Evolutionary conservation across 2,329 filamentous ascomycete genomes (phyloP), one percentile per base, ranked within the genome.

Genomic region (Keithomyces neogunnii): DNA sequence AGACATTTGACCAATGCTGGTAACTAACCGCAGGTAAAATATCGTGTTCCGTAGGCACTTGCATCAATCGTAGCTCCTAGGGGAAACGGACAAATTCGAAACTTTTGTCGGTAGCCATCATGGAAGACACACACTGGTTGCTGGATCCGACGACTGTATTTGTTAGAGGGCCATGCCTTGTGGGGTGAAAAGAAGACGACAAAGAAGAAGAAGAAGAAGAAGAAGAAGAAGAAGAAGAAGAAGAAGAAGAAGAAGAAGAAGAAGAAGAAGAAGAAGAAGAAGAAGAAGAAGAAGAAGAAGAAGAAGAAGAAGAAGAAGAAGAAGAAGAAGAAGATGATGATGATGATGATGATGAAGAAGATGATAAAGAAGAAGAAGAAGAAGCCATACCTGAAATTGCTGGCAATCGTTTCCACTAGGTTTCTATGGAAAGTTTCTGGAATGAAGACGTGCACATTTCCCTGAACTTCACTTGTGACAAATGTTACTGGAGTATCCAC

Each of bases 91-190:
- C 62, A 64, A 13, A 65, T 49, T 10, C 62, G 55, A 48, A 60
- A 65, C 32, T 61, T 63, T 35, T 56, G 47, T 36, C 57, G 53
- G 13, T 40, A 45, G 8, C 45, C 30, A 32, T 64, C 60, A 43
- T 61, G 57, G 44, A 60, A 64, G 1, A 62, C 59, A 28, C 56
- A 58, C 6, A 64, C 58, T 7, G 60, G 60, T 38, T 64, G 57
- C 36, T 61, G 55, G 8, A 63, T 51, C 30, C 53, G 55, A 13
- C 53, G 56, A 30, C 60, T 64, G 19, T 1, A 19, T 29, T 10
- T 2, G 5, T 39, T 39, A 39, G 36, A 39, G 19, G 19, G 19
- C 1, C 19, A 19, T 19, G 19, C 19, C 19, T 1, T 19, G 19
- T 19, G 19, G 19, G 19, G 19, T 19, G 19, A 19, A 19, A 39